A percentile compares a stretch with the other conserved stretches of the same genome.
phyloP scores from a whole-genome alignment of 192 early-diverging fungal genomes.

The Coemansia sp. region DNA sequence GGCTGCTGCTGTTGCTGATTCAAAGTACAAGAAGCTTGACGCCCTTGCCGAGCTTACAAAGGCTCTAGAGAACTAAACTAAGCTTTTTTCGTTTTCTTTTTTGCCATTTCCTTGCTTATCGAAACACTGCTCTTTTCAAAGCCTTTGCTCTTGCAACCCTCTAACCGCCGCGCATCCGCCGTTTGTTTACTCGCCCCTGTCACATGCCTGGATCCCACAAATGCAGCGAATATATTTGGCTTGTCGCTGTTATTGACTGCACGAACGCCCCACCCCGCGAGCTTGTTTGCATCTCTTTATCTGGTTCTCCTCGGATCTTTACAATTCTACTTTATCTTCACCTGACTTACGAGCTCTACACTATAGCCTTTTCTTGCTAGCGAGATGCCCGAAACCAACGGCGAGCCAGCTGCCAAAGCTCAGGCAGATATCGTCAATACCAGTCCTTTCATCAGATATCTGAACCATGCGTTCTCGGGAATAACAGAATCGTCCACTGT shows the following conservation, averaged over 20 bases:
- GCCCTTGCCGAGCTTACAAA: conserved; percentile 59
- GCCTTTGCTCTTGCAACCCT: no score
- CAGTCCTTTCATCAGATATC: conserved; percentile 23
- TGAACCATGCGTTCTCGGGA: conserved; percentile 42
- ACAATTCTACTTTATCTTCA: no score
- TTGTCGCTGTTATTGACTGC: background rate
- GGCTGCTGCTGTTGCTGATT: conserved; percentile 52
- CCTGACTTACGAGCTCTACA: no score
- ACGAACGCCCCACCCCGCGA: no score
- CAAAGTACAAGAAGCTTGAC: conserved; percentile 63
- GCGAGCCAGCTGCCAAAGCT: background rate
- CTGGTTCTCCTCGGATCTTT: no score
- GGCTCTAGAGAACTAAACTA: conserved; percentile 17
- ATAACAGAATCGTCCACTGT: conserved; percentile 41
- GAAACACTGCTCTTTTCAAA: no score
- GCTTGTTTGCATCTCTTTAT: no score
- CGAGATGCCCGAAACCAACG: conserved; percentile 7
- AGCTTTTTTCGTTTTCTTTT: background rate
- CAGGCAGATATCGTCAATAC: conserved; percentile 12
- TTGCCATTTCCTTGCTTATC: no score
- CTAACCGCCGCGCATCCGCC: no score
- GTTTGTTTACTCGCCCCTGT: conserved; percentile 1
- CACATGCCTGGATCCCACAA: background rate
- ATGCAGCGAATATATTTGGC: background rate
- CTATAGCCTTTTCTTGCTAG: background rate